Evolutionary conservation across 148 eudicot genomes (phyloP).

Genomic region (Rhododendron williamsianum): DNA sequence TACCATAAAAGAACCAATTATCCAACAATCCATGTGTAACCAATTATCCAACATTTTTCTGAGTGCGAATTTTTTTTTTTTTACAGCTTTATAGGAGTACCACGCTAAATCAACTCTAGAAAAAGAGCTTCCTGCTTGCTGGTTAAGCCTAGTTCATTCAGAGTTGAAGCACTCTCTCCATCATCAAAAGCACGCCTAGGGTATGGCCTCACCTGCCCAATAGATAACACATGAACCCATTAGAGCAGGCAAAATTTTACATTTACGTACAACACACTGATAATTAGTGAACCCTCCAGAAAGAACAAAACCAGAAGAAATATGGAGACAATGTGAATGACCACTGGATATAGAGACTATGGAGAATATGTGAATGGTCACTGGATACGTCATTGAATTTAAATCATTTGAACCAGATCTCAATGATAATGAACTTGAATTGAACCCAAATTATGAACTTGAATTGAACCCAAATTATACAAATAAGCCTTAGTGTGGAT

Average conservation of each 20-base stretch:
- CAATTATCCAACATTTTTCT: not conserved
- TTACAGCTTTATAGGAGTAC: conserved; percentile 5
- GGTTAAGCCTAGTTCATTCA: conserved; percentile 74
- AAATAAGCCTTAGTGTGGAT: not conserved
- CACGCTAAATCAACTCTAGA: conserved; percentile 58
- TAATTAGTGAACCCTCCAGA: not conserved
- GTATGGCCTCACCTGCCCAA: conserved; percentile 76
- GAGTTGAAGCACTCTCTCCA: conserved; percentile 52
- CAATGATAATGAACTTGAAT: not conserved
- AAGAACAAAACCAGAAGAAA: not conserved
- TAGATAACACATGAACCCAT: not conserved
- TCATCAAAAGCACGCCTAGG: conserved; percentile 82
- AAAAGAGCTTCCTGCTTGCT: conserved; percentile 96
- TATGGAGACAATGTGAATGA: not conserved
- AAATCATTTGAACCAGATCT: not conserved
- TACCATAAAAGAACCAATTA: not conserved
- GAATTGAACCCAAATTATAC: not conserved
- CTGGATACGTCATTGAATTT: not conserved
- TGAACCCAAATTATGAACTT: not conserved
- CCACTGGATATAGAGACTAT: too few relatives aligned
- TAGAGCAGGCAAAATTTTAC: not conserved
- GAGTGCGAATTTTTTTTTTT: not conserved
- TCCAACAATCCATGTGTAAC: not conserved
- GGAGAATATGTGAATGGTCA: too few relatives aligned
- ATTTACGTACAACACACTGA: not conserved